Percentiles rank a stretch among this genome's conserved stretches.
These are phyloP conservation scores for Neurospora pannonica DNA, from an alignment of 495 filamentous ascomycete species.

Conservation along the genomic window DNA sequence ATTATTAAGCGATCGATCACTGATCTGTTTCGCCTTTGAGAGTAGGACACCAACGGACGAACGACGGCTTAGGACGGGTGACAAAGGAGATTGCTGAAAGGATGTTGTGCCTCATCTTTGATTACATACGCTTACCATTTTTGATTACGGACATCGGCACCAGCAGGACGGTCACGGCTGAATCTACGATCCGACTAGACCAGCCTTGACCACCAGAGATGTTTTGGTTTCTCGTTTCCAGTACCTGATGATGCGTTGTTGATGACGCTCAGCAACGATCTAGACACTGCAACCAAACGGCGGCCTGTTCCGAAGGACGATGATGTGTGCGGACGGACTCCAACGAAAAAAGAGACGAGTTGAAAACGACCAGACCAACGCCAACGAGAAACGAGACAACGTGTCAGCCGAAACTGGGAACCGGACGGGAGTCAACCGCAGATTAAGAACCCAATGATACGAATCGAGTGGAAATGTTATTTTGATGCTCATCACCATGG, in stretches of 20 bases:
- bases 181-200: neutral
- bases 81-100: neutral
- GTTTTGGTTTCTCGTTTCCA: neutral
- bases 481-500: neutral
- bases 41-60: neutral
- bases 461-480: neutral
- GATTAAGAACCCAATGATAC: neutral
- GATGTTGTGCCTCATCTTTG: neutral
- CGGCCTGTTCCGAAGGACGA: neutral
- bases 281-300: neutral
- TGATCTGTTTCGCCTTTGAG: neutral
- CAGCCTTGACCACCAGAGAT: neutral
- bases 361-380: neutral
- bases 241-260: neutral
- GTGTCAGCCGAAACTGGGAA: neutral
- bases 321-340: neutral
- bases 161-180: neutral
- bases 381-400: neutral
- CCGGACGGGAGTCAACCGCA: neutral
- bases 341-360: neutral
- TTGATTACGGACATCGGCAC: neutral
- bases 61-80: neutral
- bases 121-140: neutral
- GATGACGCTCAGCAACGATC: neutral
- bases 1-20: neutral